A percentile compares a stretch with the other conserved stretches of the same genome.
These are phyloP conservation scores for Vigna nakashimae DNA, from an alignment of 306 rosid genomes.

Conservation along the genomic window DNA sequence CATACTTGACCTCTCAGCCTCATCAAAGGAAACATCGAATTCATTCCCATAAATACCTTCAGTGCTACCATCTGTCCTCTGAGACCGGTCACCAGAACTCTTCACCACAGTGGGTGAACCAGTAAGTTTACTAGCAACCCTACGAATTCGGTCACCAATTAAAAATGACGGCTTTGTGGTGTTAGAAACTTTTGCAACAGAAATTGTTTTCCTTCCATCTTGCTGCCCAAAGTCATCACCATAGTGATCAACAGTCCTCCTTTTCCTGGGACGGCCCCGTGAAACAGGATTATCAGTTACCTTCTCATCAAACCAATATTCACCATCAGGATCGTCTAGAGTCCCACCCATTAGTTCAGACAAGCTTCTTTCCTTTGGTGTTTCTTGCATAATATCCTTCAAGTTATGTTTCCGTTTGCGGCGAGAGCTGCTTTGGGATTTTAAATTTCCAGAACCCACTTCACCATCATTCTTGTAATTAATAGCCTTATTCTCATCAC, in stretches of 20 bases:
- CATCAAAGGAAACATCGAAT: conserved; percentile 59
- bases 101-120: conserved; percentile 62
- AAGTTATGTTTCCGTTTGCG: conserved; percentile 78
- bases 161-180: conserved; percentile 72
- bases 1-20: conserved; percentile 49
- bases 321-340: conserved; percentile 57
- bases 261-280: conserved; percentile 60
- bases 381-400: conserved; percentile 61
- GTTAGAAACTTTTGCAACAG: conserved; percentile 63
- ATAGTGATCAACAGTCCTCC: conserved; percentile 59
- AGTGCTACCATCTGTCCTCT: conserved; percentile 55
- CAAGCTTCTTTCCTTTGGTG: conserved; percentile 77
- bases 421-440: conserved; percentile 52
- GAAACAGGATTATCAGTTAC: conserved; percentile 44
- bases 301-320: conserved; percentile 60
- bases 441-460: conserved; percentile 50
- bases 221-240: conserved; percentile 56
- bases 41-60: conserved; percentile 54
- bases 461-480: conserved; percentile 60
- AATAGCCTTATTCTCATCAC: conserved; percentile 46
- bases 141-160: conserved; percentile 90
- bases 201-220: conserved; percentile 68
- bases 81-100: conserved; percentile 63
- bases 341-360: conserved; percentile 72
- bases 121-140: conserved; percentile 94